A percentile compares a stretch with the other conserved stretches of the same genome.
Evolutionary conservation across 1,284 basidiomycete species (phyloP).

Genomic region (Ceratobasidium sp.): DNA sequence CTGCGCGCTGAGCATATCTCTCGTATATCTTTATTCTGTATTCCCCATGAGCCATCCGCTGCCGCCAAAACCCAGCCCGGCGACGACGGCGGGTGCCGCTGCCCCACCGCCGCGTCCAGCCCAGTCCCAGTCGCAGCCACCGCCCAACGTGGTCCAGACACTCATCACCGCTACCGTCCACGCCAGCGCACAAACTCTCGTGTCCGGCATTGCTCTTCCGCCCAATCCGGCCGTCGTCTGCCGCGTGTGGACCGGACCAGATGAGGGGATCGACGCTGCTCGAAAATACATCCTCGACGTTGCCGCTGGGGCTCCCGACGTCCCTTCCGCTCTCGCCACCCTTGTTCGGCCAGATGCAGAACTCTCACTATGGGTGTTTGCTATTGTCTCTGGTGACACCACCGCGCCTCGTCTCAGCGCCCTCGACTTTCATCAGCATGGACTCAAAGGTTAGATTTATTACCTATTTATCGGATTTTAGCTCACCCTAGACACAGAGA

Average conservation of each 20-base stretch:
- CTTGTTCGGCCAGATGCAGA: conserved; percentile 21
- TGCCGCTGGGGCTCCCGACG: conserved; percentile 27
- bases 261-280: conserved; percentile 60
- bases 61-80: conserved; percentile 55
- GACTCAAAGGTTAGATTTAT: conserved; percentile 24
- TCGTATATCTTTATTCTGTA: background rate
- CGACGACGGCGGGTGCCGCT: conserved; percentile 58
- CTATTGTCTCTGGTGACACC: conserved; percentile 16
- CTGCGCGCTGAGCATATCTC: background rate
- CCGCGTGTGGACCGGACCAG: conserved; percentile 36
- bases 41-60: conserved; percentile 51
- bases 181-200: background rate
- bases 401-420: conserved; percentile 20
- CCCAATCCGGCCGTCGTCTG: conserved; percentile 16
- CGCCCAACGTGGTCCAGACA: conserved; percentile 15
- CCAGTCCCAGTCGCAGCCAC: conserved; percentile 42
- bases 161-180: conserved; percentile 3
- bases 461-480: background rate
- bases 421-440: conserved; percentile 18
- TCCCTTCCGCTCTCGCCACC: conserved; percentile 15
- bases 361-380: conserved; percentile 32
- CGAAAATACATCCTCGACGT: conserved; percentile 57
- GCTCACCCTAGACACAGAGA: conserved; percentile 26
- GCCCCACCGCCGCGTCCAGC: conserved; percentile 51
- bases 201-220: conserved; percentile 20